These are phyloP conservation scores for Alternaria postmessia DNA, from an alignment of 2,329 filamentous ascomycete species.

Conservation along the genomic window DNA sequence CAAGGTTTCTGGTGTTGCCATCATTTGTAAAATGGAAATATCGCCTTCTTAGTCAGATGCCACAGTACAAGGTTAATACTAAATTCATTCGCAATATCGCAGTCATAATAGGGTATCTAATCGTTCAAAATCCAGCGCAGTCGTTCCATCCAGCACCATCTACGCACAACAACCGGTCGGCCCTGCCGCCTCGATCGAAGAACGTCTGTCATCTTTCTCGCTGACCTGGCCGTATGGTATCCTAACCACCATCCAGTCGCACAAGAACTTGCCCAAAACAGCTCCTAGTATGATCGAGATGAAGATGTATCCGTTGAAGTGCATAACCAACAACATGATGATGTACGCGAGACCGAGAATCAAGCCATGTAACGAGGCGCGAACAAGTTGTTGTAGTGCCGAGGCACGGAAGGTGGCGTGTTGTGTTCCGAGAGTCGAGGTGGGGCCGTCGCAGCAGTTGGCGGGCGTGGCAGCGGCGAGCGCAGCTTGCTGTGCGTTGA, in stretches of 20 bases:
- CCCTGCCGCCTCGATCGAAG: constrained; percentile 34
- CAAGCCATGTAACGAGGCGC: constrained; percentile 72
- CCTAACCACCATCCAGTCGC: constrained; percentile 66
- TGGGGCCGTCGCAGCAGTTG: constrained; percentile 38
- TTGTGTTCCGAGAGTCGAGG: constrained; percentile 29
- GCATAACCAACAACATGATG: constrained; percentile 76
- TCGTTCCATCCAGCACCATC: neutral
- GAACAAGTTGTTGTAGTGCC: constrained; percentile 69
- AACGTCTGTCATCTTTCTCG: constrained; percentile 36
- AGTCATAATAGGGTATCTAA: constrained; percentile 15
- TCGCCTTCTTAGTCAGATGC: no score
- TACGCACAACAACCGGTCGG: constrained; percentile 43
- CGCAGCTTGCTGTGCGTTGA: constrained; percentile 34
- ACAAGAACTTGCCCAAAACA: constrained; percentile 75
- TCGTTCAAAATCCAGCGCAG: neutral
- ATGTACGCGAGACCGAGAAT: constrained; percentile 82
- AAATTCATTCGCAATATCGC: constrained; percentile 5
- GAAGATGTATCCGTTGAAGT: constrained; percentile 76
- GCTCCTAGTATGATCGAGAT: constrained; percentile 82
- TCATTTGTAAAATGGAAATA: neutral
- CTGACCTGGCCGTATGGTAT: constrained; percentile 33
- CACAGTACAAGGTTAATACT: neutral
- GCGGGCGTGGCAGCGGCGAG: constrained; percentile 26
- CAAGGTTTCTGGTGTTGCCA: no score
- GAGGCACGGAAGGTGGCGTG: constrained; percentile 61